These are phyloP conservation scores for Aspergillus felis DNA, from an alignment of 2,329 filamentous ascomycete species.

Conservation along the genomic window DNA sequence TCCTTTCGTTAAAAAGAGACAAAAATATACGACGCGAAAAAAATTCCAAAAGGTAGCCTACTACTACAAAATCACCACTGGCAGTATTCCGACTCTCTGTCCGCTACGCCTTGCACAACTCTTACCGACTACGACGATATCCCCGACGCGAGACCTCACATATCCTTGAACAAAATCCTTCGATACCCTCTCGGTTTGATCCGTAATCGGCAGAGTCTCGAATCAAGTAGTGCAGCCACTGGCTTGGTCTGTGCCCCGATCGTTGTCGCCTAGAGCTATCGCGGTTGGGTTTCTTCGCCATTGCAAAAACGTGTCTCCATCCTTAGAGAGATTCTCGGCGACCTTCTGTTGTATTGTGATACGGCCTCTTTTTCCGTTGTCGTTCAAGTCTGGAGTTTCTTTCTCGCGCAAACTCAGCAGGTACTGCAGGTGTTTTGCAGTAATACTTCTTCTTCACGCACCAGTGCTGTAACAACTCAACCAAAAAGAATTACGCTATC, in stretches of 20 bases:
- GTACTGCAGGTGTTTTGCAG: conserved; percentile 68
- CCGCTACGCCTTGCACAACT: conserved; percentile 12
- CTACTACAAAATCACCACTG: conserved; percentile 12
- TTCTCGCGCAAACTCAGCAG: conserved; percentile 58
- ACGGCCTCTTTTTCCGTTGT: neutral
- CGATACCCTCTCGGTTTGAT: conserved; percentile 25
- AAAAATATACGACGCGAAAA: neutral
- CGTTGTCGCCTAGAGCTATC: conserved; percentile 27
- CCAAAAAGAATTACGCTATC: neutral
- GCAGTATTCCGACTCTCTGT: conserved; percentile 15
- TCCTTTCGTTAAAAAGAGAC: conserved; percentile 32
- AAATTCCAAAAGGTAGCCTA: conserved; percentile 17
- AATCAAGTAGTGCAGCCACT: conserved; percentile 42
- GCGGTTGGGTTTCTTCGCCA: conserved; percentile 24
- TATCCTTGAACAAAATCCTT: conserved; percentile 10
- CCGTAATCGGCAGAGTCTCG: conserved; percentile 18
- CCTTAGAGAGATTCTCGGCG: conserved; percentile 20
- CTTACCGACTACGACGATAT: conserved; percentile 4
- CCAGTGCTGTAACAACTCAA: neutral
- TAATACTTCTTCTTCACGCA: conserved; percentile 32
- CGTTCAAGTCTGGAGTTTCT: conserved; percentile 8
- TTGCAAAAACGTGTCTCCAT: conserved; percentile 14
- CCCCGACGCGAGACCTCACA: neutral
- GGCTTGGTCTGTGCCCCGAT: conserved; percentile 43
- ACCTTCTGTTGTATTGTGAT: conserved; percentile 9